Percentiles rank a stretch among this genome's conserved stretches.
phyloP scores from a whole-genome alignment of 164 flowering plant genomes.

The Macadamia integrifolia region DNA sequence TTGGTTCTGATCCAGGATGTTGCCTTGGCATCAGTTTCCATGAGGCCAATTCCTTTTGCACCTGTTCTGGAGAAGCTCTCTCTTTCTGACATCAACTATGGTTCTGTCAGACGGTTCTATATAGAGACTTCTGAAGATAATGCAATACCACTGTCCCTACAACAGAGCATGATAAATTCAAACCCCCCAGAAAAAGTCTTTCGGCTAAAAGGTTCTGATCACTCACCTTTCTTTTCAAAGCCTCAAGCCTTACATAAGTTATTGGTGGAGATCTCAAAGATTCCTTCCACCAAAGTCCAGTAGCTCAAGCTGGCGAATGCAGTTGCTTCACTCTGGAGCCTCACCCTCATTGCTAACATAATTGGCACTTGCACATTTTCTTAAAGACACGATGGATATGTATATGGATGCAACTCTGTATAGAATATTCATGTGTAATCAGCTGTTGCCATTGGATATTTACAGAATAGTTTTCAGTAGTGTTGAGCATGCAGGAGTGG shows the following conservation, averaged over 20 bases:
- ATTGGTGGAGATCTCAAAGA: conserved; percentile 71
- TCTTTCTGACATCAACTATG: conserved; percentile 67
- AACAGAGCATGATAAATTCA: conserved; percentile 58
- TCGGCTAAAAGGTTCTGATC: conserved; percentile 84
- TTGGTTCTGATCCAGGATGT: conserved; percentile 51
- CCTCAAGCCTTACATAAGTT: conserved; percentile 86
- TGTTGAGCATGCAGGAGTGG: too few species aligned
- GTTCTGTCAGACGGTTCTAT: conserved; percentile 78
- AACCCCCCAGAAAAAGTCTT: conserved; percentile 77
- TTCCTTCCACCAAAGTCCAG: conserved; percentile 13
- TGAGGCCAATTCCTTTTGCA: conserved; percentile 89
- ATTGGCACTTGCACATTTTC: not conserved
- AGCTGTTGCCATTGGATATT: too few species aligned
- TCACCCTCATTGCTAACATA: conserved; percentile 6
- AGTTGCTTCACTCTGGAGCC: not conserved
- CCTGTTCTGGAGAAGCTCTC: conserved; percentile 81
- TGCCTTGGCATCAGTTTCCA: conserved; percentile 88
- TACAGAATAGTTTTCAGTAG: too few species aligned
- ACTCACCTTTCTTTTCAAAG: conserved; percentile 95
- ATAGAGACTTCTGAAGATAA: conserved; percentile 79
- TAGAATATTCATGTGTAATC: too few species aligned
- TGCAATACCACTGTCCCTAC: conserved; percentile 62
- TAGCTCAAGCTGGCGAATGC: not conserved
- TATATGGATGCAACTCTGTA: too few species aligned
- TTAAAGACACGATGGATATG: too few species aligned